A percentile compares a stretch with the other conserved stretches of the same genome.
Evolutionary conservation across 768 basidiomycete species (phyloP).

Genomic region (Gelatoporia subvermispora): DNA sequence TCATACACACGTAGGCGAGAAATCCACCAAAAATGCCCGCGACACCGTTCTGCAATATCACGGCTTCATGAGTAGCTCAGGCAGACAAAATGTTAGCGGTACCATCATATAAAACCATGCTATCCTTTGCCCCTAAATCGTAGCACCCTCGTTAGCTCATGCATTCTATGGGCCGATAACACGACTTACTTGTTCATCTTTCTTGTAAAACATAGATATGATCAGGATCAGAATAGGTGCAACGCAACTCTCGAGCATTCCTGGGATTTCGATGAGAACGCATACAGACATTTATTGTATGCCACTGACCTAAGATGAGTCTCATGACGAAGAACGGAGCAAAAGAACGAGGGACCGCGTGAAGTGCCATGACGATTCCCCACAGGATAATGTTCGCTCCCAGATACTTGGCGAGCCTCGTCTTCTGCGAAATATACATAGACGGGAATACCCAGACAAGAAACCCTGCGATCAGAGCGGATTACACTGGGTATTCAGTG

Average conservation of each 20-base stretch:
- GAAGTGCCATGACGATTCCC: conserved; percentile 57
- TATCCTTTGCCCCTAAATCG: conserved; percentile 47
- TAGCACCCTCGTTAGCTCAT: neutral
- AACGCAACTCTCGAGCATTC: conserved; percentile 66
- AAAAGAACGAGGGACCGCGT: conserved; percentile 52
- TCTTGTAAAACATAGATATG: conserved; percentile 66
- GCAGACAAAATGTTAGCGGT: neutral
- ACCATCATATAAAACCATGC: conserved; percentile 70
- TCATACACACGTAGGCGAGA: conserved; percentile 42
- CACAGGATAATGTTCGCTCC: conserved; percentile 57
- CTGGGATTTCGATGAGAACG: conserved; percentile 24
- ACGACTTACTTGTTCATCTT: conserved; percentile 49
- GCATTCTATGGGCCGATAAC: neutral
- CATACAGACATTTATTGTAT: conserved; percentile 6
- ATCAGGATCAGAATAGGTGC: conserved; percentile 59
- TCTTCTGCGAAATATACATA: conserved; percentile 59
- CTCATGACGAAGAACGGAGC: conserved; percentile 61
- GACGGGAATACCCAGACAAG: conserved; percentile 64
- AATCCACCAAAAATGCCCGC: conserved; percentile 52
- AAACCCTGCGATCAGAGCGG: conserved; percentile 33
- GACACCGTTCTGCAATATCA: conserved; percentile 11
- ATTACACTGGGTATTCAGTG: neutral
- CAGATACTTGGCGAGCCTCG: conserved; percentile 56
- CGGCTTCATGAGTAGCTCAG: neutral
- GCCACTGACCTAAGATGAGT: conserved; percentile 44